Conservation (phyloP, 495 filamentous ascomycete species). For the Aspergillus olivimuriae region DNA sequence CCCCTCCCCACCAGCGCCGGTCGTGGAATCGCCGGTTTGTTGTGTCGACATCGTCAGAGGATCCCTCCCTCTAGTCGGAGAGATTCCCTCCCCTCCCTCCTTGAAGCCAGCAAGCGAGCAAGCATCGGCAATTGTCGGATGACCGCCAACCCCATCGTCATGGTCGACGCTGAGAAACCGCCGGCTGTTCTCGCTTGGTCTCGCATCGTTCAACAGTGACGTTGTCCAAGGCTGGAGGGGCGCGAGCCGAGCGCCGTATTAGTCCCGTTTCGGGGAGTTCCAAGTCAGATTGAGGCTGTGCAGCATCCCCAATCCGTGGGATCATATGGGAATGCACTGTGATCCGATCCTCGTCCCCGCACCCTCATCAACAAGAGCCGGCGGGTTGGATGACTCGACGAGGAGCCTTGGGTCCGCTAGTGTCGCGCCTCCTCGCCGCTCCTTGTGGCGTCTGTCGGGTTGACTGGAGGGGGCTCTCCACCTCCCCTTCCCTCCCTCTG, state of each 20-base stretch:
- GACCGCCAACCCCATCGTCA: constrained; percentile 2
- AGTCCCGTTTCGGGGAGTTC: constrained; percentile 8
- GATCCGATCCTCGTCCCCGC: constrained; percentile 4
- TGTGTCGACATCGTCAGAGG: too few relatives aligned
- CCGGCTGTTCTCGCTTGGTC: constrained; percentile 5
- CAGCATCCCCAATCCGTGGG: constrained; percentile 5
- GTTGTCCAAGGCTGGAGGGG: background rate
- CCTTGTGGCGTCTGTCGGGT: too few relatives aligned
- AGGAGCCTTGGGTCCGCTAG: background rate
- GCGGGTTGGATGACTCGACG: constrained; percentile 8
- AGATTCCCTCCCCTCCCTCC: too few relatives aligned
- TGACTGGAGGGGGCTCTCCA: too few relatives aligned
- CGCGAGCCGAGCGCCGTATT: constrained; percentile 4
- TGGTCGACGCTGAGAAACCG: too few relatives aligned
- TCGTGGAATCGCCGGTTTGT: too few relatives aligned
- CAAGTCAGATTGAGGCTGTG: constrained; percentile 15
- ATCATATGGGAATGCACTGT: constrained; percentile 4
- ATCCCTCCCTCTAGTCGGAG: too few relatives aligned
- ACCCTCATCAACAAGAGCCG: constrained; percentile 5
- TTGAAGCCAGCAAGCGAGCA: too few relatives aligned
- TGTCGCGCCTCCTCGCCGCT: background rate
- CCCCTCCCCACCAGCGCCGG: too few relatives aligned
- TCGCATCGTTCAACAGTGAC: constrained; percentile 5
- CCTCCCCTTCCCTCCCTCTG: background rate
- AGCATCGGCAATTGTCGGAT: constrained; percentile 8